These are phyloP conservation scores for Amaranthus tricolor DNA, from an alignment of 179 eudicot genomes.

Conservation along the genomic window DNA sequence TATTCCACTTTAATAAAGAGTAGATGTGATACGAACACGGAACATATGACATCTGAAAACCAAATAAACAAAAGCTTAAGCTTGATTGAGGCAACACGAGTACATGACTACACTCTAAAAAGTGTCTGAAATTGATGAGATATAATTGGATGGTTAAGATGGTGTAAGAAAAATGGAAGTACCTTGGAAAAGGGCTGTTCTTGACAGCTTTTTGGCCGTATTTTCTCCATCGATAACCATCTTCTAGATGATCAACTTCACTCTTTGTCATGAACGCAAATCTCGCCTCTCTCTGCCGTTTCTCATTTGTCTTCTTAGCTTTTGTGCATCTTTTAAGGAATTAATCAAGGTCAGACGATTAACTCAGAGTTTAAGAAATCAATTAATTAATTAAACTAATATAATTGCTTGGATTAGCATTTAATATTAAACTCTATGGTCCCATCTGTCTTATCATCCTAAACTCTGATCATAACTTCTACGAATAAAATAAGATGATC, in stretches of 20 bases:
- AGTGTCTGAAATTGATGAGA: slow-evolving; percentile 24
- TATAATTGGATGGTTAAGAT: slow-evolving; percentile 9
- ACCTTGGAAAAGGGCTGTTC: slow-evolving; percentile 49
- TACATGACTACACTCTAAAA: too few species aligned
- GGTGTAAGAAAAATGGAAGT: not conserved
- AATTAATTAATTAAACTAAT: not conserved
- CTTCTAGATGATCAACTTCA: slow-evolving; percentile 53
- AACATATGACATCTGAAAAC: too few species aligned
- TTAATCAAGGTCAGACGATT: slow-evolving; percentile 6
- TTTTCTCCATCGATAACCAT: slow-evolving; percentile 48
- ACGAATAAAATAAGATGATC: too few species aligned
- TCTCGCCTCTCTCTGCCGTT: slow-evolving; percentile 46
- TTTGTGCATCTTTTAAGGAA: slow-evolving; percentile 21
- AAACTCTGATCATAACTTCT: too few species aligned
- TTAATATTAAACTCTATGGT: too few species aligned
- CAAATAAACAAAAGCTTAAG: not conserved
- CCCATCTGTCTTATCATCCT: too few species aligned
- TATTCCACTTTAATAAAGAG: too few species aligned
- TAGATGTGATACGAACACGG: too few species aligned
- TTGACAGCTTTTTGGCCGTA: slow-evolving; percentile 50
- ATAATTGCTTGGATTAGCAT: too few species aligned
- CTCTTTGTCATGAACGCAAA: slow-evolving; percentile 53
- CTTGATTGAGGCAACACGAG: too few species aligned
- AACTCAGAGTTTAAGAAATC: not conserved
- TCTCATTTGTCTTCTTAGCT: slow-evolving; percentile 38